These are phyloP conservation scores for Eucalyptus shirleyi DNA, from an alignment of 345 rosid species.

Conservation along the genomic window DNA sequence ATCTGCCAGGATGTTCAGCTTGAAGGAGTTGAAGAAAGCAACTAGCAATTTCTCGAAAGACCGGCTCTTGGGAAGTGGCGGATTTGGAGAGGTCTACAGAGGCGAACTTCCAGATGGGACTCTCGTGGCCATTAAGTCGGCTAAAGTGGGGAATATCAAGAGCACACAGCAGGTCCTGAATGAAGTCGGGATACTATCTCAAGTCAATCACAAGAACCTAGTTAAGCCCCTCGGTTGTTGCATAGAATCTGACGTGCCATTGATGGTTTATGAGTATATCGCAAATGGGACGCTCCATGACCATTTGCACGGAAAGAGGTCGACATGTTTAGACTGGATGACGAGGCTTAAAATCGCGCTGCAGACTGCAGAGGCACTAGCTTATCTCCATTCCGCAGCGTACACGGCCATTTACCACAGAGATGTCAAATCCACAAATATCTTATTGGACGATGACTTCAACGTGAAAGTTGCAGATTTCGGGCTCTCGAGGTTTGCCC, in stretches of 20 bases:
- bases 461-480: constrained; percentile 47
- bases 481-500: constrained; percentile 49
- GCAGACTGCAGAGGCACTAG: constrained; percentile 50
- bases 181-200: constrained; percentile 55
- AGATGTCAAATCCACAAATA: constrained; percentile 57
- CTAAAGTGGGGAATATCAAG: constrained; percentile 56
- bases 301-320: constrained; percentile 27
- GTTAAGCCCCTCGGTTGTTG: constrained; percentile 54
- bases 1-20: constrained; percentile 26
- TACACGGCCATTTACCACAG: constrained; percentile 46
- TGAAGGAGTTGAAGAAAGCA: constrained; percentile 46
- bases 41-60: constrained; percentile 32
- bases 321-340: constrained; percentile 27
- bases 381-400: constrained; percentile 47
- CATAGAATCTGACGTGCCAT: constrained; percentile 37
- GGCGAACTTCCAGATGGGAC: constrained; percentile 47
- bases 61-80: constrained; percentile 42
- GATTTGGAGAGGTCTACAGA: constrained; percentile 53
- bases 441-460: constrained; percentile 28
- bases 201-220: constrained; percentile 56
- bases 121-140: constrained; percentile 40
- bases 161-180: constrained; percentile 56
- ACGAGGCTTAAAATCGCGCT: constrained; percentile 33
- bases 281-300: constrained; percentile 47
- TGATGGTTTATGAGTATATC: constrained; percentile 51